Base-by-base conservation (phyloP, 805 yeast species). In the Starmera pachycereana region DNA sequence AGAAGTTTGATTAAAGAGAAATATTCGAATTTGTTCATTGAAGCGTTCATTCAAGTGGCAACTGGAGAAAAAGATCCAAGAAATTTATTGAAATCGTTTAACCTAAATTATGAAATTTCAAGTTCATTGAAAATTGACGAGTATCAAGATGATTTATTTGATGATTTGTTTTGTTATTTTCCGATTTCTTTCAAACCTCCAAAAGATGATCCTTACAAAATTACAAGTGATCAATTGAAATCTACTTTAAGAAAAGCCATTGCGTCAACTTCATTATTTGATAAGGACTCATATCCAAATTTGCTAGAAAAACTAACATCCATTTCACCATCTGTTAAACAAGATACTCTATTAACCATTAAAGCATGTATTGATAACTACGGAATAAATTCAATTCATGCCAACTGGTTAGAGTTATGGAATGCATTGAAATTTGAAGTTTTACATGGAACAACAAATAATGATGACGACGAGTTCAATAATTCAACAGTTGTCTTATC, bases 171-270 rank as follows among this genome's bases (percentile, higher is more conserved):
- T 56, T 92, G 98, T 60, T 92, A 92, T 62, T 92, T 90, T 64
- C 99, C 99, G 11, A 89, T 92, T 34, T 83, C 96, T 1, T 92
- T 94, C 62, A 79, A 78, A 42, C 96, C 97, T 2, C 96, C 97
- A 4, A 74, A 78, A 37, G 85, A 85, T 57, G 96, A 90, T 51
- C 89, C 92, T 0, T 87, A 88, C 56, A 76, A 79, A 45, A 83
- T 87, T 47, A 76, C 95, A 0, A 75, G 87, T 1, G 73, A 69
- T 1, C 83, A 87, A 40, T 66, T 94, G 48, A 86, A 85, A 53
- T 35, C 51, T 10, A 69, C 74, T 7, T 64, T 92, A 40, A 68
- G 89, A 48, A 49, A 52, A 1, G 80, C 89, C 4, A 67, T 87
- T 35, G 66, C 85, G 2, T 66, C 87, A 12, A 76, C 75, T 39